A percentile compares a stretch with the other conserved stretches of the same genome.
phyloP scores from a whole-genome alignment of 106 monocot species.

The Platanthera guangdongensis region DNA sequence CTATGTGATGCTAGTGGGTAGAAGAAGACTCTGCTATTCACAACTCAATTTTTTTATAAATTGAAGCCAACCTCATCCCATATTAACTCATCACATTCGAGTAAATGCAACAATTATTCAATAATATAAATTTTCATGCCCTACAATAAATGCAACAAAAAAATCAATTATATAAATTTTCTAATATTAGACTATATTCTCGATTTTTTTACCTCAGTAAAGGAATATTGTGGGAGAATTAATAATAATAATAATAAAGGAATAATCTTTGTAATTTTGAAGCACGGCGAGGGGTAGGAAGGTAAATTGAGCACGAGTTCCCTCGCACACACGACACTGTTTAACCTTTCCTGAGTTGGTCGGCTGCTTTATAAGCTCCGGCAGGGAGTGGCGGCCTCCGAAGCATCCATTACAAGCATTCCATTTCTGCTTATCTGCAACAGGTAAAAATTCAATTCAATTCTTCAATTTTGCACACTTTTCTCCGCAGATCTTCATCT shows the following conservation, averaged over 20 bases:
- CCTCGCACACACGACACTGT: slow-evolving; percentile 1
- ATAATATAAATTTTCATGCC: no score
- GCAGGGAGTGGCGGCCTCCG: not conserved
- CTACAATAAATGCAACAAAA: no score
- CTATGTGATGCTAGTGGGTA: no score
- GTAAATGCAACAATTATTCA: no score
- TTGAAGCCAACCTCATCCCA: no score
- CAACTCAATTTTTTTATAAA: no score
- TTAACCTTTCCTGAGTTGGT: not conserved
- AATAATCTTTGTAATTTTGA: not conserved
- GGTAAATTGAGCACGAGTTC: slow-evolving; percentile 2
- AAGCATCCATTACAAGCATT: slow-evolving; percentile 2
- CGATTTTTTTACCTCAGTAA: no score
- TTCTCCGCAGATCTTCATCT: not conserved
- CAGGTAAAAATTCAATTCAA: not conserved
- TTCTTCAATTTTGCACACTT: not conserved
- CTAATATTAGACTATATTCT: no score
- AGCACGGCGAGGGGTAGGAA: not conserved
- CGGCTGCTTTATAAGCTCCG: not conserved
- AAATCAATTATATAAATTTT: no score
- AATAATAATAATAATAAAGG: not conserved
- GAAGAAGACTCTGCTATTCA: no score
- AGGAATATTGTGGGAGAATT: no score
- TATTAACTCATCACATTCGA: no score
- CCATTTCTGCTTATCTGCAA: not conserved